These are phyloP conservation scores for Paradendryphiella salina DNA, from an alignment of 2,329 filamentous ascomycete genomes.

Conservation along the genomic window DNA sequence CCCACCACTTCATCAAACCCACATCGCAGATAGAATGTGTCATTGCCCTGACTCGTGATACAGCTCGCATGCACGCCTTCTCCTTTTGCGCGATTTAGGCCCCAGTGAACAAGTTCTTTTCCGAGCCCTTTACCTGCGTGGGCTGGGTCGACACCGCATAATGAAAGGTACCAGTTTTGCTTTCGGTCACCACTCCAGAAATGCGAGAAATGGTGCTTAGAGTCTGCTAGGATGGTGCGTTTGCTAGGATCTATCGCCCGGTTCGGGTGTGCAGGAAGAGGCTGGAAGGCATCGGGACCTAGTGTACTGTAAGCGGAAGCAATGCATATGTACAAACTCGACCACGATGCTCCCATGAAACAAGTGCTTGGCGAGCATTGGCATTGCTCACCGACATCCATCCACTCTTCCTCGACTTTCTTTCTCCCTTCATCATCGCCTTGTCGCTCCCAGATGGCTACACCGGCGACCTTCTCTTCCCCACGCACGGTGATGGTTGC, in stretches of 20 bases:
- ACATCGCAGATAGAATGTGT: slow-evolving; percentile 48
- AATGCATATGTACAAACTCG: background rate
- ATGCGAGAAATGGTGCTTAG: slow-evolving; percentile 20
- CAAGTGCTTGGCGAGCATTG: background rate
- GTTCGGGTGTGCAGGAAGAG: slow-evolving; percentile 17
- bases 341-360: background rate
- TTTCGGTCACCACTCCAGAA: slow-evolving; percentile 28
- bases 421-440: slow-evolving; percentile 23
- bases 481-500: slow-evolving; percentile 7
- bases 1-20: slow-evolving; percentile 45
- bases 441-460: slow-evolving; percentile 31
- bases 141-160: slow-evolving; percentile 47
- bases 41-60: slow-evolving; percentile 46
- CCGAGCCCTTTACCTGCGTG: slow-evolving; percentile 48
- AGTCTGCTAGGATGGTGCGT: slow-evolving; percentile 15
- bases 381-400: slow-evolving; percentile 18
- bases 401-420: slow-evolving; percentile 13
- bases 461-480: slow-evolving; percentile 21
- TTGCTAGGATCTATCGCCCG: slow-evolving; percentile 28
- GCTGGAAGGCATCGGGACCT: slow-evolving; percentile 9
- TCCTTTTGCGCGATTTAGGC: slow-evolving; percentile 43
- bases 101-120: slow-evolving; percentile 49
- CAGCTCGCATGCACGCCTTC: slow-evolving; percentile 50
- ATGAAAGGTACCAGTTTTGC: slow-evolving; percentile 48
- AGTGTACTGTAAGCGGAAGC: background rate